These are phyloP conservation scores for Eucalyptus sideroxylon DNA, from an alignment of 345 rosid genomes.

Conservation along the genomic window DNA sequence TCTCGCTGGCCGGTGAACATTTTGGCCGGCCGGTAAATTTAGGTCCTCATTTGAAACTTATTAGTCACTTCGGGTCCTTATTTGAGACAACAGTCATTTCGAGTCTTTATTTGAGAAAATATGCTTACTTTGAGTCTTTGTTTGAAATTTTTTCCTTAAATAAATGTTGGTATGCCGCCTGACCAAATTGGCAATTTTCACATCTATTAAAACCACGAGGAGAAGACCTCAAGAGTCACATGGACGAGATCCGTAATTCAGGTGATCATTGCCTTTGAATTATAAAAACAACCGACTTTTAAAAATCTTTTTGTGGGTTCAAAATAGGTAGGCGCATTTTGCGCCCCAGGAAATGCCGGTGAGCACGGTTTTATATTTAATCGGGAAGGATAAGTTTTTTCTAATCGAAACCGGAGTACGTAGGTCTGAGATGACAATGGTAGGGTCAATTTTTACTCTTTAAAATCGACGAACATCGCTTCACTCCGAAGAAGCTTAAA, in stretches of 20 bases:
- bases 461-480: background rate
- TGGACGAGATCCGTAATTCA: background rate
- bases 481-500: background rate
- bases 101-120: too few relatives aligned
- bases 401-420: background rate
- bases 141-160: too few relatives aligned
- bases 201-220: background rate
- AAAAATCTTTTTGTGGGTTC: background rate
- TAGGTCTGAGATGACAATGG: background rate
- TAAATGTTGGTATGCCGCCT: background rate
- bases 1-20: too few relatives aligned
- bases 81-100: accelerated
- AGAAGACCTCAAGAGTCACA: background rate
- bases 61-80: too few relatives aligned
- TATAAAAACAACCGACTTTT: background rate
- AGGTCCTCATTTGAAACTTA: too few relatives aligned
- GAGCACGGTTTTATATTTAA: background rate
- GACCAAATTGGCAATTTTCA: background rate
- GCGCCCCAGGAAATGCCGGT: background rate
- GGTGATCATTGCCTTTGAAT: background rate
- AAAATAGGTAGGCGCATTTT: background rate
- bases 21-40: too few relatives aligned
- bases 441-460: background rate
- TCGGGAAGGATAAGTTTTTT: background rate
- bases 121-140: accelerated